Evolutionary conservation across 257 asterid genomes (phyloP), one percentile per base, ranked within the genome.

Genomic region (Solanum chaucha): DNA sequence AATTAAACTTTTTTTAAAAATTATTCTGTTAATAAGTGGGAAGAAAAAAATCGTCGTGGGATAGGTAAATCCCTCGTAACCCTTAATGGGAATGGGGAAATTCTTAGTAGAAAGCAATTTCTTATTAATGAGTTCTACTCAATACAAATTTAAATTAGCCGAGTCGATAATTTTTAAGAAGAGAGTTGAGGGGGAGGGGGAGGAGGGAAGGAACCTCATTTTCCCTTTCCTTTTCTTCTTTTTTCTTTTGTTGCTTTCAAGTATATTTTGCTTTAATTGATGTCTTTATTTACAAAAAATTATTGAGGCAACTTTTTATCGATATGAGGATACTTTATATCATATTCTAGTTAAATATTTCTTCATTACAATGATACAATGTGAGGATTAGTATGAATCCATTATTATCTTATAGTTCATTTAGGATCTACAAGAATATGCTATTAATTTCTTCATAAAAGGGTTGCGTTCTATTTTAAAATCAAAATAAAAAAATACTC

Each of bases 91-190:
- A 72, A 4, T 4, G 8, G 28, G 0, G 2, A 35, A 19, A 35
- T 35, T 72, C 9, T 4, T 32, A 19, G 4, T 34, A 19, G 2
- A 20, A 72, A 72, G 0, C 0, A 8, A 2, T 72, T 72, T 2
- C 1, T 20, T 9, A 4, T 8, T 9, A 19, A 19, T 8, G 3
- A 9, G 0, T 1, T 8, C 0, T 8, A 17, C 1, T 1, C 5
- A 8, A 32, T 30, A 34, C 1, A 2, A 34, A 35, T 19, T 0
- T 73, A 4, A 20, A 35, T 35, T 36, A 35, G 0, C 22, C 5
- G 17, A 10, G 13, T 20, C 0, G 22, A 10, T 72, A 72, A 72
- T 10, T 73, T 73, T 20, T 10, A 9, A 35, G 4, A 73, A 73
- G 20, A 10, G 28, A 72, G 80, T 6, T 4, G 6, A 11, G 1